phyloP scores from a whole-genome alignment of 2,329 filamentous ascomycete species.

The Cyclaneusma minus region DNA sequence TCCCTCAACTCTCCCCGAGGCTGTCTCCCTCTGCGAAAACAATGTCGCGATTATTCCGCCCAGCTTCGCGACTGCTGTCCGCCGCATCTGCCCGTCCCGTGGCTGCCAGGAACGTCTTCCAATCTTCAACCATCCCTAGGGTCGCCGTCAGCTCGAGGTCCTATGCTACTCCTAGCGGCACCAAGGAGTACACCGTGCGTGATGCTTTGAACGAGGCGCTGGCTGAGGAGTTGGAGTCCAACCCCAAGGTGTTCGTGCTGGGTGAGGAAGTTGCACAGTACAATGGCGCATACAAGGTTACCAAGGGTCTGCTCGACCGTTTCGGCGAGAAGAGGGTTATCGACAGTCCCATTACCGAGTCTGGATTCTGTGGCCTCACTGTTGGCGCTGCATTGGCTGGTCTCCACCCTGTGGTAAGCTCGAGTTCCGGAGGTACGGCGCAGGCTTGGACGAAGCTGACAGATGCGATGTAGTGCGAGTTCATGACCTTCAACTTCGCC shows the following conservation, averaged over 20 bases:
- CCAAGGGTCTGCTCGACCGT: constrained; percentile 89
- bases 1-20: too few species aligned
- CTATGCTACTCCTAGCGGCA: constrained; percentile 28
- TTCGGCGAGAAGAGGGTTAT: constrained; percentile 97
- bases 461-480: constrained; percentile 60
- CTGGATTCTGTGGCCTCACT: constrained; percentile 84
- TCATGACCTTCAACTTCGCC: constrained; percentile 99
- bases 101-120: constrained; percentile 34
- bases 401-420: constrained; percentile 77
- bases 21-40: too few species aligned
- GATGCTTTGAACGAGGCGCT: constrained; percentile 97
- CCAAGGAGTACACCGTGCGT: constrained; percentile 91
- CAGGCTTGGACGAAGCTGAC: constrained; percentile 6
- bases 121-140: constrained; percentile 23
- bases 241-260: constrained; percentile 88
- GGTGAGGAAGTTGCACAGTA: constrained; percentile 99
- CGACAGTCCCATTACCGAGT: constrained; percentile 96
- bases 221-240: constrained; percentile 88
- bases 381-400: constrained; percentile 91
- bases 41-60: constrained; percentile 43
- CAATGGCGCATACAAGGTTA: constrained; percentile 99
- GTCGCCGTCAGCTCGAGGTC: constrained; percentile 17
- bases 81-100: constrained; percentile 30
- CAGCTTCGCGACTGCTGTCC: constrained; percentile 45
- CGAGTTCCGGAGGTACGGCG: constrained; percentile 2